A percentile compares a stretch with the other conserved stretches of the same genome.
Conservation (phyloP, 768 basidiomycete species). For the Mycena vulgaris region DNA sequence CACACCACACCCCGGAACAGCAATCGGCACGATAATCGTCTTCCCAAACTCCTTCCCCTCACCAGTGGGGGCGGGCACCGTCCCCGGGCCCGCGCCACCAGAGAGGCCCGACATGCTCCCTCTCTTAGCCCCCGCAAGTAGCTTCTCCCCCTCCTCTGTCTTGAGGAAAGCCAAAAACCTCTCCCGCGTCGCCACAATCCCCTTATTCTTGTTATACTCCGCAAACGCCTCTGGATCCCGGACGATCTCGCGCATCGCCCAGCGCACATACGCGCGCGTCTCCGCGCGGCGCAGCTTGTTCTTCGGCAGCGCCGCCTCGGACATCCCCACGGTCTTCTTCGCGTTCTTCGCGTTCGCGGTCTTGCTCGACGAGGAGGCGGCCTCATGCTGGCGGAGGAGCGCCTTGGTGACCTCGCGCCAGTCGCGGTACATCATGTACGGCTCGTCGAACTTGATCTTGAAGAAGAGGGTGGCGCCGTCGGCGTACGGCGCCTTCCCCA, state of each 20-base stretch:
- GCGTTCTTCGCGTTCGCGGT: too few species aligned
- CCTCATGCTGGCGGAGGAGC: too few species aligned
- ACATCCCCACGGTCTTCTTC: slow-evolving; percentile 40
- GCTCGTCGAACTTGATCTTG: slow-evolving; percentile 99
- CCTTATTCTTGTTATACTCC: slow-evolving; percentile 77
- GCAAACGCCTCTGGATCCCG: slow-evolving; percentile 72
- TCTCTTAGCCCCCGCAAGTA: slow-evolving; percentile 47
- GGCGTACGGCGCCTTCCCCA: slow-evolving; percentile 74
- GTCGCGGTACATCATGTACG: slow-evolving; percentile 98
- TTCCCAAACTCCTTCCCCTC: too few species aligned
- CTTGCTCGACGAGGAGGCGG: too few species aligned
- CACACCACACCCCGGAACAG: slow-evolving; percentile 94
- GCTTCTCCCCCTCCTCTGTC: slow-evolving; percentile 61
- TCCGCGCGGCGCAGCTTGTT: slow-evolving; percentile 83
- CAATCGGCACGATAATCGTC: slow-evolving; percentile 90
- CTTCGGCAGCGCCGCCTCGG: slow-evolving; percentile 64
- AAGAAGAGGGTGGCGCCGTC: slow-evolving; percentile 95
- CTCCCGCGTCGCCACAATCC: slow-evolving; percentile 89
- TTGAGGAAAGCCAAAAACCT: slow-evolving; percentile 81
- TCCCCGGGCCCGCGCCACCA: too few species aligned
- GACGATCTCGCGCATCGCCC: slow-evolving; percentile 86
- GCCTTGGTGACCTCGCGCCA: slow-evolving; percentile 95
- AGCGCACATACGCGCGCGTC: slow-evolving; percentile 83
- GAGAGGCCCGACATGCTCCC: slow-evolving; percentile 51
- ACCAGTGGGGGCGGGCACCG: too few species aligned